Conservation (phyloP, 2,329 filamentous ascomycete species). For the Diatrype stigma region DNA sequence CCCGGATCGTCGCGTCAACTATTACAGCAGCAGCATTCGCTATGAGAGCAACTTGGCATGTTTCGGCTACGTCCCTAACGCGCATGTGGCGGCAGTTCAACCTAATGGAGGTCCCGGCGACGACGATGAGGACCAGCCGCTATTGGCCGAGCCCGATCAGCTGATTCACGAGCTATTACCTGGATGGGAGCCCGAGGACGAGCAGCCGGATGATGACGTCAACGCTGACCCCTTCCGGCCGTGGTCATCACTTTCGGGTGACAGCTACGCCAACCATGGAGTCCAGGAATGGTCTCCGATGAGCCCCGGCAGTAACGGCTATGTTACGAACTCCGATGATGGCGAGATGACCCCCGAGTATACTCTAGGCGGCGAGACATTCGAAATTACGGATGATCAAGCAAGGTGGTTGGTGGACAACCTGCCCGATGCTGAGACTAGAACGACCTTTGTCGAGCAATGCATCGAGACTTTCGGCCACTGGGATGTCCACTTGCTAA, state of each 20-base stretch:
- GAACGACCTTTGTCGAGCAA: neutral
- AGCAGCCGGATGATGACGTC: neutral
- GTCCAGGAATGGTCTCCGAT: neutral
- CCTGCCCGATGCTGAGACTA: neutral
- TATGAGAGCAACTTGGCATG: conserved; percentile 10
- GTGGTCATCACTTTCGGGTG: no score
- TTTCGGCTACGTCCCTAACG: neutral
- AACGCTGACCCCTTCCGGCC: no score
- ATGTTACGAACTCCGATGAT: neutral
- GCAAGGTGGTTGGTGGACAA: neutral
- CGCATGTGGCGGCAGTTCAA: neutral
- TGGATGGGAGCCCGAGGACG: neutral
- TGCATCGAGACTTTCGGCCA: neutral
- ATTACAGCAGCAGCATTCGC: conserved; percentile 12
- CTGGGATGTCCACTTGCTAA: neutral
- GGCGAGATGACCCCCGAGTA: neutral
- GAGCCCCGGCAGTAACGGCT: neutral
- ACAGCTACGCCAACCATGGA: neutral
- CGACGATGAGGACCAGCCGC: neutral
- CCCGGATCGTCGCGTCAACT: conserved; percentile 23
- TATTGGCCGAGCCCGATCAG: no score
- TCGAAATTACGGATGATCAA: neutral
- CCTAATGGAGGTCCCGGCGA: no score
- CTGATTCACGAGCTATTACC: no score
- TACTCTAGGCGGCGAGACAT: neutral